Percentiles rank a stretch among this genome's conserved stretches.
phyloP scores from a whole-genome alignment of 352 stramenopile genomes.

The Globisporangium carolinianum region DNA sequence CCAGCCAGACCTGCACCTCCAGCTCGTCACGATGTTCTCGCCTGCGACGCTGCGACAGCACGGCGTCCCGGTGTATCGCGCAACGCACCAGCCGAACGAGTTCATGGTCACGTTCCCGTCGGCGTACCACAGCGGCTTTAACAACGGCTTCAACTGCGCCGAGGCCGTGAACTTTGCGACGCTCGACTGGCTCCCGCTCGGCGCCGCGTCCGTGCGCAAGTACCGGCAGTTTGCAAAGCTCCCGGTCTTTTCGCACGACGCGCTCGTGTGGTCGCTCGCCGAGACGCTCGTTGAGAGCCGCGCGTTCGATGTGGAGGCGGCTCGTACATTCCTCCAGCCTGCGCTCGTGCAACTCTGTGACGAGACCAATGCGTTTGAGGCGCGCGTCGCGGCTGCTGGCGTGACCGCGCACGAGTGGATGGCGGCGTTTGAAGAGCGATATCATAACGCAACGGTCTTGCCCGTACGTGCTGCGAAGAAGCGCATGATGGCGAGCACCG shows the following conservation, averaged over 20 bases:
- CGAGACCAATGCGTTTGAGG: constrained; percentile 50
- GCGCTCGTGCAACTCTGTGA: constrained; percentile 54
- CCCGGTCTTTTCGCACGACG: constrained; percentile 84
- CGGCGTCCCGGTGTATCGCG: constrained; percentile 91
- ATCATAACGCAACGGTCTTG: constrained; percentile 5
- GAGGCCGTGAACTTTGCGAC: constrained; percentile 91
- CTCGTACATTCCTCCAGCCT: constrained; percentile 46
- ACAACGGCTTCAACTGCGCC: constrained; percentile 93
- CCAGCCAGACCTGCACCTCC: constrained; percentile 94
- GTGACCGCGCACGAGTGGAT: constrained; percentile 48
- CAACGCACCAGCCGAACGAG: constrained; percentile 93
- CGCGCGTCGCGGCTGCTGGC: constrained; percentile 18
- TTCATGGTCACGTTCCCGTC: constrained; percentile 99
- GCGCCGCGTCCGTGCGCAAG: constrained; percentile 58
- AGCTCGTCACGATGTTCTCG: constrained; percentile 86
- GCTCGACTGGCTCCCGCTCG: constrained; percentile 84
- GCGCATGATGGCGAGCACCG: constrained; percentile 12
- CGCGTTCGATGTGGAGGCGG: constrained; percentile 40
- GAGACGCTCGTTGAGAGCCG: constrained; percentile 55
- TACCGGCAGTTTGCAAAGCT: constrained; percentile 77
- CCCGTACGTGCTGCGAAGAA: constrained; percentile 11
- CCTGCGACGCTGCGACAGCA: constrained; percentile 62
- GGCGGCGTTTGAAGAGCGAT: constrained; percentile 34
- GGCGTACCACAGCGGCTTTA: constrained; percentile 97
- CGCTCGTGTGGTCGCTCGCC: constrained; percentile 69